Evolutionary conservation across 441 rosid genomes (phyloP).

Genomic region (Euphorbia celastroides): DNA sequence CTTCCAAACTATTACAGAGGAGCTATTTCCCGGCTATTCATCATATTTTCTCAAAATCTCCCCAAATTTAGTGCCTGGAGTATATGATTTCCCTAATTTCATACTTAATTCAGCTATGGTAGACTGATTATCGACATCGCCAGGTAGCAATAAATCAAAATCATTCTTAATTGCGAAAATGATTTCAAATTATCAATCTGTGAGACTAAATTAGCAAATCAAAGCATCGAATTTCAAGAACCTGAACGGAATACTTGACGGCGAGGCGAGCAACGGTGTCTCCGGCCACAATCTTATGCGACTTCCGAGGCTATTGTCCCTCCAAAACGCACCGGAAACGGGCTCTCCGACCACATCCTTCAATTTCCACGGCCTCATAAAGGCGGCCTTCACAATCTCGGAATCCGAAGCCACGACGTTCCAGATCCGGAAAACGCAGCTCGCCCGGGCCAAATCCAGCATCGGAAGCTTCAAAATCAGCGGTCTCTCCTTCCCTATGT

Average conservation of each 20-base stretch:
- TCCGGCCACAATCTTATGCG: slow-evolving; percentile 62
- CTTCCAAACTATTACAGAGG: neutral
- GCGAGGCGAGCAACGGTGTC: slow-evolving; percentile 75
- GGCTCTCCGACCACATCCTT: slow-evolving; percentile 68
- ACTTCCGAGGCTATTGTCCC: slow-evolving; percentile 67
- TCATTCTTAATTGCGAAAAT: too few species aligned
- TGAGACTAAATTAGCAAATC: neutral
- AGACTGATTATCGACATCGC: neutral
- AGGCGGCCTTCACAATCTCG: slow-evolving; percentile 42
- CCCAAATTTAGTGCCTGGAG: neutral
- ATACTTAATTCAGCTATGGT: neutral
- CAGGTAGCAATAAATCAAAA: neutral
- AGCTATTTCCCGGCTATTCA: neutral
- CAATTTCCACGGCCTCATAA: slow-evolving; percentile 61
- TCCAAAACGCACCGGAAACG: slow-evolving; percentile 56
- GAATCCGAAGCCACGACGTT: slow-evolving; percentile 43
- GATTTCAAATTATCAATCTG: neutral
- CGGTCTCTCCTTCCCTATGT: too few species aligned
- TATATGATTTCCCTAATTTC: neutral
- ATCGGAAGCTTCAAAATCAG: slow-evolving; percentile 47
- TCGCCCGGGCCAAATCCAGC: slow-evolving; percentile 67
- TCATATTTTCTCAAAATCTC: neutral
- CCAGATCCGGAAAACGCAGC: slow-evolving; percentile 81
- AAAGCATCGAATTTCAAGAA: slow-evolving; percentile 8
- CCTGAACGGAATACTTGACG: slow-evolving; percentile 88